A percentile compares a stretch with the other conserved stretches of the same genome.
These are phyloP conservation scores for Odonthalia washingtoniensis DNA, from an alignment of 31 red algal genomes.

Conservation along the genomic window DNA sequence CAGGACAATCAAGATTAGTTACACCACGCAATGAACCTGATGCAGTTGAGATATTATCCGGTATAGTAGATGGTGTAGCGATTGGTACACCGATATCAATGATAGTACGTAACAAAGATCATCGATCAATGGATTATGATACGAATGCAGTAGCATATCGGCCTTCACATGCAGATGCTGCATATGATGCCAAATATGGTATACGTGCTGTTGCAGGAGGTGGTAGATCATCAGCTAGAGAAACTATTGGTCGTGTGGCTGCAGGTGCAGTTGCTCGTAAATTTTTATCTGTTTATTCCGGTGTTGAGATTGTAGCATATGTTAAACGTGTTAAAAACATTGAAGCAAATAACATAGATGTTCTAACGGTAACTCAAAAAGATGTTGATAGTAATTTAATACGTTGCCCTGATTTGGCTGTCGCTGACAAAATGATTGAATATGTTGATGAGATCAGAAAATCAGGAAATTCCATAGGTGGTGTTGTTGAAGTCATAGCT, in stretches of 20 bases:
- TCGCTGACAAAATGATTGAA: conserved; percentile 90
- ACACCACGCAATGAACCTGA: conserved; percentile 97
- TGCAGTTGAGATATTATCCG: conserved; percentile 94
- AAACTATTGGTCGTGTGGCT: conserved; percentile 99
- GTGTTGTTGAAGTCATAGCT: conserved; percentile 91
- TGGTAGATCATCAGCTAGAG: conserved; percentile 93
- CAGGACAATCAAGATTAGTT: conserved; percentile 93
- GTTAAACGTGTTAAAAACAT: conserved; percentile 88
- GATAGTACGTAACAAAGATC: conserved; percentile 97
- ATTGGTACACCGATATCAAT: conserved; percentile 98
- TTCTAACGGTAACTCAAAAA: conserved; percentile 67
- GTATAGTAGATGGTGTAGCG: conserved; percentile 86
- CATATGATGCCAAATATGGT: conserved; percentile 99
- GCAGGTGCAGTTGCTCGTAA: conserved; percentile 93
- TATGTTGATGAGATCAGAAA: conserved; percentile 84
- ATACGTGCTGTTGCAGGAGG: conserved; percentile 93
- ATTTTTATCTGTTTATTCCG: conserved; percentile 70
- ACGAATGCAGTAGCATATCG: conserved; percentile 89
- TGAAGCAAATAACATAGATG: conserved; percentile 75
- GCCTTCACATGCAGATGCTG: conserved; percentile 95
- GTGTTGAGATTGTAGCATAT: conserved; percentile 90
- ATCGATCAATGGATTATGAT: conserved; percentile 87
- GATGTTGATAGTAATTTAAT: conserved; percentile 92
- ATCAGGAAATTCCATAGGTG: conserved; percentile 91
- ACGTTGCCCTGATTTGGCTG: conserved; percentile 75